These are phyloP conservation scores for Debaryomyces tyrocola DNA, from an alignment of 805 yeast genomes.

Conservation along the genomic window DNA sequence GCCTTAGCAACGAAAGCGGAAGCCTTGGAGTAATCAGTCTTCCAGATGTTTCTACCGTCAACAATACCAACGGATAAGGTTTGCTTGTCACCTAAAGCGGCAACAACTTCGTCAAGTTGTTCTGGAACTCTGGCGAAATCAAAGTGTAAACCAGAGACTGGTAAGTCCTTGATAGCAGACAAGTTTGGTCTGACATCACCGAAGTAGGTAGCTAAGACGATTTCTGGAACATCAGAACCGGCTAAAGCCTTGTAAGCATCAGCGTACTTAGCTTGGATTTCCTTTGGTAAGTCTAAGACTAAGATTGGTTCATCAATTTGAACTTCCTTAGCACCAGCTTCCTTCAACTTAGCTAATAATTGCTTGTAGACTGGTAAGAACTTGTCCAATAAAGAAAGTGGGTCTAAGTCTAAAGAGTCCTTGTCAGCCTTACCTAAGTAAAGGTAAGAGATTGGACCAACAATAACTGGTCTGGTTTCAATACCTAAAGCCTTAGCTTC, in stretches of 20 bases:
- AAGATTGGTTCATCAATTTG: constrained; percentile 98
- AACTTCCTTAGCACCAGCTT: constrained; percentile 92
- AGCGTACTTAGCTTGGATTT: constrained; percentile 83
- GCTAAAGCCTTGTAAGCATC: constrained; percentile 79
- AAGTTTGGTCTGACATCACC: constrained; percentile 99
- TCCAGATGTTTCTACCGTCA: constrained; percentile 99
- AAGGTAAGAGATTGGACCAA: constrained; percentile 96
- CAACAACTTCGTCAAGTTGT: constrained; percentile 83
- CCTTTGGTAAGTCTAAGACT: constrained; percentile 87
- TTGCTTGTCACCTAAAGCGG: constrained; percentile 68
- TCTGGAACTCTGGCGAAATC: constrained; percentile 96
- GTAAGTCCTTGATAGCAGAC: constrained; percentile 81
- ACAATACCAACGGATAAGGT: constrained; percentile 93
- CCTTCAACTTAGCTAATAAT: constrained; percentile 81
- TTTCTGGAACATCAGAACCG: constrained; percentile 67
- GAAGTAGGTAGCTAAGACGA: constrained; percentile 88
- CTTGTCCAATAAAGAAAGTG: constrained; percentile 85
- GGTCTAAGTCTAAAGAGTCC: constrained; percentile 93
- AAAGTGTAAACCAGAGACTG: constrained; percentile 94
- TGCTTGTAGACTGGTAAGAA: constrained; percentile 91
- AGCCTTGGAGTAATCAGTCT: constrained; percentile 90
- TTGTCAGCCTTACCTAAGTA: constrained; percentile 97
- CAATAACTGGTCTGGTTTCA: constrained; percentile 94
- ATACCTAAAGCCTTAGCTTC: constrained; percentile 97
- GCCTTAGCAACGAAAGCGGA: constrained; percentile 80